Evolutionary conservation across 768 basidiomycete genomes (phyloP), one percentile per base, ranked within the genome.

Genomic region (Hydnum rufescens): DNA sequence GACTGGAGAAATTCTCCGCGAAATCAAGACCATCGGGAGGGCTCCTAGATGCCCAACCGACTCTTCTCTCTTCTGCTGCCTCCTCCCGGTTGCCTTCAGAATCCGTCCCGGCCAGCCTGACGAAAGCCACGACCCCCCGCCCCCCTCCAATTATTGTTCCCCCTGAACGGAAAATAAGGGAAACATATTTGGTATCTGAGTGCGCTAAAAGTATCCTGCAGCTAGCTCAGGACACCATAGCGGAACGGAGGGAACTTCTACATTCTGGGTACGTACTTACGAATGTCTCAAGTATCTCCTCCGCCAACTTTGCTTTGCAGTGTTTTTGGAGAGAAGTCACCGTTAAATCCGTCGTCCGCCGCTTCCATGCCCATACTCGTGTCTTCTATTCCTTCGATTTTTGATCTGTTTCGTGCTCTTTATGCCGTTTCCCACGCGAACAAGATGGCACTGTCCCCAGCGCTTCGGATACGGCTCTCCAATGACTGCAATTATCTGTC

Each of bases 391-490:
- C 67, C 76, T 2, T 72, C 79, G 18, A 70, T 78, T 2, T 68
- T 93, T 52, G 88, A 92, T 51, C 66, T 95, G 5, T 83, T 78
- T 65, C 74, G 82, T 42, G 84, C 85, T 1, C 62, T 95, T 25
- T 77, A 83, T 61, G 86, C 86, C 8, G 70, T 82, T 32, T 70
- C 70, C 31, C 76, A 76, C 54, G 63, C 68, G 0, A 58, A 67
- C 32, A 66, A 69, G 43, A 63, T 83, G 29, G 61, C 61, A 23
- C 63, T 69, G 32, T 66, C 71, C 0, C 67, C 78, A 5, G 75
- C 74, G 19, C 64, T 69, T 26, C 68, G 73, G 1, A 78, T 93
- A 73, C 74, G 76, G 48, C 82, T 82, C 61, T 78, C 84, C 18
- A 95, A 95, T 62, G 82, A 92, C 56, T 86, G 79, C 57, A 59